Evolutionary conservation across 2,329 filamentous ascomycete genomes (phyloP).

Genomic region (Trichoderma atroviride): DNA sequence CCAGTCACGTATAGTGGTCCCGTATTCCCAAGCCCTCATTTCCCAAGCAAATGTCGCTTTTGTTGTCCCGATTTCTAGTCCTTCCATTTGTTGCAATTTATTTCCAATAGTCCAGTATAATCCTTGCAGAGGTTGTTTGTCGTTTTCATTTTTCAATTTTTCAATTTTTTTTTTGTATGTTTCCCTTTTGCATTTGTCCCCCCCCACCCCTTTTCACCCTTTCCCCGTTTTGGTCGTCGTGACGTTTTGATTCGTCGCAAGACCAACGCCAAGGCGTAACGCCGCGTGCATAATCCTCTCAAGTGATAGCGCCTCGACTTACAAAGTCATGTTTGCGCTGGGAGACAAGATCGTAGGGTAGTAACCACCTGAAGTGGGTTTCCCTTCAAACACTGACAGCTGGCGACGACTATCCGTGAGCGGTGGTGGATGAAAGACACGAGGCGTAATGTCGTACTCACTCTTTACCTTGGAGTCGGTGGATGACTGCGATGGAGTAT

Average conservation of each 20-base stretch:
- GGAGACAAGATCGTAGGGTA: slow-evolving; percentile 50
- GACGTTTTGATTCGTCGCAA: neutral
- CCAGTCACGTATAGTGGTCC: slow-evolving; percentile 25
- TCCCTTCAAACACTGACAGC: slow-evolving; percentile 56
- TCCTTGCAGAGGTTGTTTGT: neutral
- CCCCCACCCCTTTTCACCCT: neutral
- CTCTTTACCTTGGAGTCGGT: slow-evolving; percentile 50
- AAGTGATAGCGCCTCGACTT: slow-evolving; percentile 29
- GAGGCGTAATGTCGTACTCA: slow-evolving; percentile 54
- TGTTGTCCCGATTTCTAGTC: neutral
- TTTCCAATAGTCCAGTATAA: neutral
- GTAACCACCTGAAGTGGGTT: slow-evolving; percentile 54
- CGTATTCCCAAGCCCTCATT: neutral
- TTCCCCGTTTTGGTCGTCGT: neutral
- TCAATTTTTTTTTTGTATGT: neutral
- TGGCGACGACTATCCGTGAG: slow-evolving; percentile 43
- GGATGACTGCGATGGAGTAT: slow-evolving; percentile 39
- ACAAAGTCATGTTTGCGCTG: slow-evolving; percentile 49
- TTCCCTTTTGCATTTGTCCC: neutral
- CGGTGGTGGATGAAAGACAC: slow-evolving; percentile 48
- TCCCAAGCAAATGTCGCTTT: slow-evolving; percentile 10
- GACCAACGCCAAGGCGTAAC: neutral
- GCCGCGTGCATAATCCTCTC: neutral
- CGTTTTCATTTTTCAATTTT: neutral
- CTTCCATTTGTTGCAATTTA: neutral